phyloP scores from a whole-genome alignment of 2,329 filamentous ascomycete genomes.

The Trichophaea hybrida region DNA sequence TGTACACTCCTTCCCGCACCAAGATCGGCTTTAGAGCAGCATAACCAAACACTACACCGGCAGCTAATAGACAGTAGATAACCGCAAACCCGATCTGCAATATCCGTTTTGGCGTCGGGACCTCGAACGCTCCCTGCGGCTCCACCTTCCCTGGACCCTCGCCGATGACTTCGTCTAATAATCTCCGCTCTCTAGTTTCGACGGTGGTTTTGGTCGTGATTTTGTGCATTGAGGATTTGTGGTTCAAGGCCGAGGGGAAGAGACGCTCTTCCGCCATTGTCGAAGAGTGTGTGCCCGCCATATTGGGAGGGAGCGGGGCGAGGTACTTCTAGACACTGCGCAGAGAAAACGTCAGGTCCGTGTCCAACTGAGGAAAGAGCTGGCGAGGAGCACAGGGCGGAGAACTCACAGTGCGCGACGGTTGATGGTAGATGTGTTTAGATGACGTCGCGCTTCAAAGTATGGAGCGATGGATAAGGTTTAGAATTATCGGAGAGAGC shows the following conservation, averaged over 20 bases:
- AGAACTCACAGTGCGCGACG: too few species aligned
- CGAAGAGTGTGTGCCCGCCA: constrained; percentile 16
- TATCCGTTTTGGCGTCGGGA: constrained; percentile 30
- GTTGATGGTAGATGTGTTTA: too few species aligned
- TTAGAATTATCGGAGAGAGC: too few species aligned
- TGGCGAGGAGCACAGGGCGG: too few species aligned
- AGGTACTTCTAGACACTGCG: neutral
- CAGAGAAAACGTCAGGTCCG: too few species aligned
- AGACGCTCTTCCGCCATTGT: constrained; percentile 21
- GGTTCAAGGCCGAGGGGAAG: constrained; percentile 16
- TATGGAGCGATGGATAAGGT: too few species aligned
- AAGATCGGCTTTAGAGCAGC: constrained; percentile 68
- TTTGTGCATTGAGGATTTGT: constrained; percentile 9
- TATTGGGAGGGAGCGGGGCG: neutral
- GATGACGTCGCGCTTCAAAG: too few species aligned
- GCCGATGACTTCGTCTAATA: constrained; percentile 7
- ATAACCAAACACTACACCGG: constrained; percentile 72
- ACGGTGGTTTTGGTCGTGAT: neutral
- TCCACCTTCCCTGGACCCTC: constrained; percentile 17
- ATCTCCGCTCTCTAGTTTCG: neutral
- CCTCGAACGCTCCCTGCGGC: constrained; percentile 32
- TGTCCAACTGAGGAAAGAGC: too few species aligned
- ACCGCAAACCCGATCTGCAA: constrained; percentile 54
- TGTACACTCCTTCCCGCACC: constrained; percentile 57
- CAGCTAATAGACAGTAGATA: constrained; percentile 59